Conservation (phyloP, 345 rosid genomes). For the Citrus maxima region DNA sequence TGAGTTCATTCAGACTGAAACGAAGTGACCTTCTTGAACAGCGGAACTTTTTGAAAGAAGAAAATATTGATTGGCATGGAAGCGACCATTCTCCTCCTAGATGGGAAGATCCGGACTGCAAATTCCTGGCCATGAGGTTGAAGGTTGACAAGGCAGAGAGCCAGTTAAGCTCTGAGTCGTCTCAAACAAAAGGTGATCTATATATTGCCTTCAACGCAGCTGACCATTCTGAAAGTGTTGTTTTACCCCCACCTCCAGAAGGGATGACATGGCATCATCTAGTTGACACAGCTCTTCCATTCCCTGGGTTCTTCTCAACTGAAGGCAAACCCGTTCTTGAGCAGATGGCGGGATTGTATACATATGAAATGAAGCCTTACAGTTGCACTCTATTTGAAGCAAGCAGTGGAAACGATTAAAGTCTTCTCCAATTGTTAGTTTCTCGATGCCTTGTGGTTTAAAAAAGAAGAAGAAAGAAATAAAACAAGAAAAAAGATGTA, state of each 20-base stretch:
- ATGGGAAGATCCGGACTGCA: constrained; percentile 71
- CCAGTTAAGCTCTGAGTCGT: constrained; percentile 26
- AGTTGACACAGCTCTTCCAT: constrained; percentile 82
- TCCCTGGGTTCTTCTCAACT: constrained; percentile 70
- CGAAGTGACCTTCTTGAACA: constrained; percentile 72
- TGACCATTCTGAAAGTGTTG: constrained; percentile 36
- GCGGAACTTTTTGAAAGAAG: constrained; percentile 54
- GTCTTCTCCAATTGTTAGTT: background rate
- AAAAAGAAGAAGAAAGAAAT: too few species aligned
- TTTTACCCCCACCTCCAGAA: constrained; percentile 50
- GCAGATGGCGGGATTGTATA: constrained; percentile 39
- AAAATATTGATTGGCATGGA: constrained; percentile 79
- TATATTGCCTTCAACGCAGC: constrained; percentile 69
- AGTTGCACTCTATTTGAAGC: constrained; percentile 87
- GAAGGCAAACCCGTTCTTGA: constrained; percentile 51
- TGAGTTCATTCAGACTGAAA: constrained; percentile 57
- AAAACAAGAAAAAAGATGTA: background rate
- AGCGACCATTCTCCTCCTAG: constrained; percentile 60
- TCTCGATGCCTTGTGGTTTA: constrained; percentile 3
- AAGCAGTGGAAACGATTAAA: constrained; percentile 25
- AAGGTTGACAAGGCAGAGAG: constrained; percentile 43
- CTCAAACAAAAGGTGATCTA: constrained; percentile 42
- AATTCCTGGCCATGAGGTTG: constrained; percentile 70
- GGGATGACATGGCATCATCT: constrained; percentile 66
- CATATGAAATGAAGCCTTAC: constrained; percentile 72